Base-by-base conservation (phyloP, 1,284 basidiomycete species). In the Ceratobasidium sp. region DNA sequence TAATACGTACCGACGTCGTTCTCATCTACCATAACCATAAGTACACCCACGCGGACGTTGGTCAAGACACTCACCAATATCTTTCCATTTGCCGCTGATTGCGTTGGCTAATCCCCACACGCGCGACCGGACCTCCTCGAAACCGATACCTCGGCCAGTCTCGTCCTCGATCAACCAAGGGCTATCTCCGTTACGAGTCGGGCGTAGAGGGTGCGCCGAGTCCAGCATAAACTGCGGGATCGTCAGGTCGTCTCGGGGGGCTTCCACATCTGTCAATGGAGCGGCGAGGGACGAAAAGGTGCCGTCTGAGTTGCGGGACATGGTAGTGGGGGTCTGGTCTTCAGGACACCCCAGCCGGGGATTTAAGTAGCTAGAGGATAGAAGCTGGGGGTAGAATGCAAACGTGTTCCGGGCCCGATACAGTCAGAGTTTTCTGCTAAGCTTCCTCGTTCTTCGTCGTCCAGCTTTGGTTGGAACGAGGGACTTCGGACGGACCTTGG, bases 211-310 rank as follows among this genome's bases (percentile, higher is more conserved):
- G 55, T 86, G 82, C 32, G 82, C 75, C 10, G 77, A 76, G 73
- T 88, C 86, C 31, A 92, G 82, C 50, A 92, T 81, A 77, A 93
- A 92, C 78, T 93, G 91, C 1, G 86, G 83, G 25, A 92, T 81
- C 13, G 87, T 87, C 62, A 92, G 78, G 77, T 92, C 79, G 75
- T 90, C 87, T 15, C 90, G 91, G 71, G 91, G 86, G 71, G 75
- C 72, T 4, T 25, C 38, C 5, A 25, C 49, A 4, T 50, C 27
- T 13, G 2, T 27, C 15, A 83, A 82, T 15, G 32, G 29, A 5
- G 54, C 3, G 17, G 10, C 54, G 7, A 3, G 54, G 31, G 54
- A 56, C 3, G 54, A 35, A 25, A 56, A 56, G 29, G 38, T 56
- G 54, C 49, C 49, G 49, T 50, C 49, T 29, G 49, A 7, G 22